Evolutionary conservation across 2,329 filamentous ascomycete genomes (phyloP), one percentile per base, ranked within the genome.

Genomic region (Colletotrichum nymphaeae): DNA sequence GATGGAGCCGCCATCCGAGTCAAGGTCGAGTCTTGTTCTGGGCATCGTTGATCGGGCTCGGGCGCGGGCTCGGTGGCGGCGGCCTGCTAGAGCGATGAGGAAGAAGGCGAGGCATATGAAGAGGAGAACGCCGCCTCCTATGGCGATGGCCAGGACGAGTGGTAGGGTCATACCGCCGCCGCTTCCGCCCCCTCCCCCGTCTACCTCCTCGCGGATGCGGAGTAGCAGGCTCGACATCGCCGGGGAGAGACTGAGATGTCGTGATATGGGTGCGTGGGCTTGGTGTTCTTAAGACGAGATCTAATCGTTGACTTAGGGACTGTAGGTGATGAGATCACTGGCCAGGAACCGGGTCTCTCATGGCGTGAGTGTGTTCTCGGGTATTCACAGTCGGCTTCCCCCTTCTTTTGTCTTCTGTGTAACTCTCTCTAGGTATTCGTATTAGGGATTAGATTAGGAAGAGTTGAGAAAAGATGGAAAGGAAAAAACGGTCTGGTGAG

Each of bases 61-160:
- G 52, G 59, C 69, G 19, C 65, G 77, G 14, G 76, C 77, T 2
- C 76, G 74, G 35, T 78, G 75, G 32, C 78, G 78, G 56, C 81
- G 76, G 56, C 78, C 79, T 9, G 81, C 81, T 3, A 83, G 74
- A 79, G 84, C 85, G 6, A 86, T 77, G 58, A 87, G 82, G 28
- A 88, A 70, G 30, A 86, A 79, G 0, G 85, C 86, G 7, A 88
- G 70, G 8, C 76, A 79, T 2, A 83, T 79, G 76, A 87, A 86
- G 16, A 89, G 72, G 7, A 88, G 66, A 2, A 86, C 76, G 19
- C 85, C 85, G n/a, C 87, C 87, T 37, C 84, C 84, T 30, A 90
- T 75, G 14, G 84, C 84, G 67, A 90, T 86, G 67, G 83, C 83
- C 42, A 89, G 80, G 19, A 86, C 74, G 78, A 81, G 82, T n/a